These are phyloP conservation scores for Breynia disticha DNA, from an alignment of 441 rosid genomes.

Conservation along the genomic window DNA sequence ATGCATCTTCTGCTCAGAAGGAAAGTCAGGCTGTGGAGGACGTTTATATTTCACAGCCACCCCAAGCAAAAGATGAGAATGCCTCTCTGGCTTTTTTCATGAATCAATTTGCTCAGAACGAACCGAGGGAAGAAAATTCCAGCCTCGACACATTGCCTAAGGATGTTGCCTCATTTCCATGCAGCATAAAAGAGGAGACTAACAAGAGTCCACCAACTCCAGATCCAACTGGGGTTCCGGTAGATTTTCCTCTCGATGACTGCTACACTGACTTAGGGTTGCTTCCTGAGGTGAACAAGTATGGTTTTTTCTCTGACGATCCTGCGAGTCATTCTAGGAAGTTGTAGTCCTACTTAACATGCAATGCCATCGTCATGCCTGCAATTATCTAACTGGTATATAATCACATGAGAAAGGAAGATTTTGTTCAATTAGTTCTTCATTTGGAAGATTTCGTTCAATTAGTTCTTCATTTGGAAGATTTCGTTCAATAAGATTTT, in stretches of 20 bases:
- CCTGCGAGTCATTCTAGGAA: not conserved
- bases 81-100: slow-evolving; percentile 41
- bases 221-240: not conserved
- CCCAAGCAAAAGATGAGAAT: slow-evolving; percentile 39
- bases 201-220: not conserved
- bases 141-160: slow-evolving; percentile 17
- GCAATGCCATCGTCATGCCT: too few species aligned
- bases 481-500: too few species aligned
- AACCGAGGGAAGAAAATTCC: slow-evolving; percentile 27
- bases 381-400: too few species aligned
- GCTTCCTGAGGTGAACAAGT: slow-evolving; percentile 25
- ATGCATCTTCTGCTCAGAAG: not conserved
- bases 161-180: slow-evolving; percentile 10
- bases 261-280: slow-evolving; percentile 25
- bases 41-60: slow-evolving; percentile 2
- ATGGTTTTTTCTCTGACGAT: slow-evolving; percentile 19
- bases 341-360: not conserved
- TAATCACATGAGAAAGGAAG: too few species aligned
- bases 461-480: too few species aligned
- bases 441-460: too few species aligned
- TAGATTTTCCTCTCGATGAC: slow-evolving; percentile 19
- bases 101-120: slow-evolving; percentile 38
- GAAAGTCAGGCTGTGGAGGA: not conserved
- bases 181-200: not conserved
- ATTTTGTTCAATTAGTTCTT: too few species aligned